Conservation (phyloP, 116 monocot genomes). For the Trichopus zeylanicus region DNA sequence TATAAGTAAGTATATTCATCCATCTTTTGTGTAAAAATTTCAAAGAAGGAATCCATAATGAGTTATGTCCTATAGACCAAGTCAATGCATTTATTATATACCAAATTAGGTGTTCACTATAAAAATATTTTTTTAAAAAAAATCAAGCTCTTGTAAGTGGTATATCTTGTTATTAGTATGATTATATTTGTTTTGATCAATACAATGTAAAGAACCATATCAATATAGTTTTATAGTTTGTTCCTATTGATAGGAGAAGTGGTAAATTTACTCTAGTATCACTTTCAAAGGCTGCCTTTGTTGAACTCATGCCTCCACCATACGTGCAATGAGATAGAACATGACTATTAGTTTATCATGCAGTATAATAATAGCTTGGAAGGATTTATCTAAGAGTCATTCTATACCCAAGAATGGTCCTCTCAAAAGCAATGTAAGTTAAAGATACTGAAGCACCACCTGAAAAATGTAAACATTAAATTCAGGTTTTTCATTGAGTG, state of each 20-base stretch:
- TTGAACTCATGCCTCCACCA: constrained; percentile 99
- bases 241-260: too few relatives aligned
- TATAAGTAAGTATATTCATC: too few relatives aligned
- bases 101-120: too few relatives aligned
- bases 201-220: neutral
- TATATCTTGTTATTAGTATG: too few relatives aligned
- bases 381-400: neutral
- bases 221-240: constrained; percentile 9
- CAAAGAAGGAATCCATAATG: too few relatives aligned
- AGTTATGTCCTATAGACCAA: too few relatives aligned
- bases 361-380: neutral
- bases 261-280: constrained; percentile 17
- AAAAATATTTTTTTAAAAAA: too few relatives aligned
- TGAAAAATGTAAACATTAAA: constrained; percentile 26
- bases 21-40: too few relatives aligned
- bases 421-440: constrained; percentile 89
- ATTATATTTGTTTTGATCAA: too few relatives aligned
- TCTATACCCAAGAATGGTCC: constrained; percentile 77
- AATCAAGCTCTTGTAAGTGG: too few relatives aligned
- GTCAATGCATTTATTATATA: too few relatives aligned
- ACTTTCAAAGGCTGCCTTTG: constrained; percentile 96
- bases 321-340: constrained; percentile 33
- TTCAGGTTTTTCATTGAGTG: too few relatives aligned
- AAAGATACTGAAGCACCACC: constrained; percentile 88
- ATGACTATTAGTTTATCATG: neutral